Evolutionary conservation across 164 flowering plant genomes (phyloP).

Genomic region (Magnolia officinalis): DNA sequence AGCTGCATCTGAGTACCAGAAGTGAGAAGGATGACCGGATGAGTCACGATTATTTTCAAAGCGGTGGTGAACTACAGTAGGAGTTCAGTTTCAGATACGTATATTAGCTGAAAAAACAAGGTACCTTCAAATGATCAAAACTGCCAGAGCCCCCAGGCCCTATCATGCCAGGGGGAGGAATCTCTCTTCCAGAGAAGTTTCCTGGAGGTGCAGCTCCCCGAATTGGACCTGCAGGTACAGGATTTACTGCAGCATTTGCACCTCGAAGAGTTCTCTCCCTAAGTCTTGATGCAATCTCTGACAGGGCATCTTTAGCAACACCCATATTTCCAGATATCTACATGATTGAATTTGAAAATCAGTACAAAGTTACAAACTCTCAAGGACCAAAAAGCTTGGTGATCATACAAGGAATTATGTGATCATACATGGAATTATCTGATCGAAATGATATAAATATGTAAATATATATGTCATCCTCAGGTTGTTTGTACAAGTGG

Average conservation of each 20-base stretch:
- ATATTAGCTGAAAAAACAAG: constrained; percentile 6
- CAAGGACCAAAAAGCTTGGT: neutral
- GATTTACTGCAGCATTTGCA: constrained; percentile 35
- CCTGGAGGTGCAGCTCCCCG: constrained; percentile 37
- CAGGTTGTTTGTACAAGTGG: neutral
- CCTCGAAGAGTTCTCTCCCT: constrained; percentile 56
- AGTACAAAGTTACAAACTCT: neutral
- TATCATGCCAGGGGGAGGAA: constrained; percentile 28
- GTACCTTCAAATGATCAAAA: constrained; percentile 41
- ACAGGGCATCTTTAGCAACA: constrained; percentile 64
- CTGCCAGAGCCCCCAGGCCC: constrained; percentile 41
- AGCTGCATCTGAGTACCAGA: neutral
- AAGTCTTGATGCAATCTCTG: constrained; percentile 59
- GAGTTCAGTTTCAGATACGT: neutral
- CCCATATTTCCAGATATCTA: constrained; percentile 58
- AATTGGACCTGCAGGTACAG: constrained; percentile 34
- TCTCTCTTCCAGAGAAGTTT: constrained; percentile 31
- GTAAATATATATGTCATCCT: neutral
- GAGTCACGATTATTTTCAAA: neutral
- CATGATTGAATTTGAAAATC: constrained; percentile 10
- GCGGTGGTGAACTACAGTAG: neutral
- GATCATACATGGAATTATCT: neutral
- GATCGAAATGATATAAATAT: neutral
- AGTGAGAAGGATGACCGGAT: neutral
- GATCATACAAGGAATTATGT: neutral